Percentiles rank a stretch among this genome's conserved stretches.
Conservation (phyloP, 2,329 filamentous ascomycete species). For the Emergomyces pasteurianus region DNA sequence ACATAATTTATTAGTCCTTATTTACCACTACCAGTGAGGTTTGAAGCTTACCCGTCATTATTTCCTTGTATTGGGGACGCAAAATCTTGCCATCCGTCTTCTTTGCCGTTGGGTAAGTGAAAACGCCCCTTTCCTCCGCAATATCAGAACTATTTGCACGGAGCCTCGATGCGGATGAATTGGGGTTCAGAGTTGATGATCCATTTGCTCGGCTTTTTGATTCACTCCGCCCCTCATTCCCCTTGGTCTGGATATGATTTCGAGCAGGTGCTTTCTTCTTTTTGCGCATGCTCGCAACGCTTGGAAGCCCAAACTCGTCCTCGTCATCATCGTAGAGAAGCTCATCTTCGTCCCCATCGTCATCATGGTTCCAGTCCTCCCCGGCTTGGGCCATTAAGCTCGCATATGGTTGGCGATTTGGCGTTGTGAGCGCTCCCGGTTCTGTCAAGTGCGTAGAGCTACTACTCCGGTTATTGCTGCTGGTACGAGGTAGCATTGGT, state of each 20-base stretch:
- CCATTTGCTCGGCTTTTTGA: constrained; percentile 3
- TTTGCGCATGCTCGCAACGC: constrained; percentile 79
- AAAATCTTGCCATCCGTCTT: constrained; percentile 91
- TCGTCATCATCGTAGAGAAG: constrained; percentile 76
- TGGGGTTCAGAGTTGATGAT: constrained; percentile 5
- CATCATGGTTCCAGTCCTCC: constrained; percentile 68
- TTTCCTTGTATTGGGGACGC: constrained; percentile 94
- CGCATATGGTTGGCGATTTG: constrained; percentile 62
- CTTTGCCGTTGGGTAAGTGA: constrained; percentile 76
- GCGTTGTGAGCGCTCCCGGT: constrained; percentile 25
- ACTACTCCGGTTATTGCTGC: constrained; percentile 24
- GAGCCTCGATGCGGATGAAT: constrained; percentile 32
- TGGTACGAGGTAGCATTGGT: constrained; percentile 46
- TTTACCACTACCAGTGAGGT: neutral
- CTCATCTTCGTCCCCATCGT: constrained; percentile 58
- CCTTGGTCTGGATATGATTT: neutral
- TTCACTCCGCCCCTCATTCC: neutral
- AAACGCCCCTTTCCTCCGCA: constrained; percentile 72
- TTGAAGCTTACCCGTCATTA: constrained; percentile 52
- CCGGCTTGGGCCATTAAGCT: constrained; percentile 72
- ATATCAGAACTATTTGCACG: constrained; percentile 87
- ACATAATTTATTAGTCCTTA: constrained; percentile 10
- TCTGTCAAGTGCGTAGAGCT: constrained; percentile 43
- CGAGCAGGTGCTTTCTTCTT: constrained; percentile 30
- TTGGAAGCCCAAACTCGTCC: constrained; percentile 90